Base-by-base conservation (phyloP, 2,329 filamentous ascomycete species). In the Talaromyces sp. region DNA sequence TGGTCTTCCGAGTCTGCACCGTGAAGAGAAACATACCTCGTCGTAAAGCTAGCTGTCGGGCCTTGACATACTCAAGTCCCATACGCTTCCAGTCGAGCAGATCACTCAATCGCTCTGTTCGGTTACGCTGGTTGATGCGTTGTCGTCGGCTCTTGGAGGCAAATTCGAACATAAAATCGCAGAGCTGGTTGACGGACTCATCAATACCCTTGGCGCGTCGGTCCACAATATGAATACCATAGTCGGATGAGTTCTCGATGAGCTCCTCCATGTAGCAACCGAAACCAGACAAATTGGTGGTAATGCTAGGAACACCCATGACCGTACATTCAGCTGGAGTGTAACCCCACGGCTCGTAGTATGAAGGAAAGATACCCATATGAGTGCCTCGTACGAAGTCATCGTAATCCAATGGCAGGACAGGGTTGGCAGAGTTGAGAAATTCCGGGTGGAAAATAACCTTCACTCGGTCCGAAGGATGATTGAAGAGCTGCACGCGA, bases 261-360 rank as follows among this genome's bases (percentile, higher is more conserved):
- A 98, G 81, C 78, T 98, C 95, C 77, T 99, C 95, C 95, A 99
- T 99, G 78, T 99, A 98, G 79, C 95, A 98, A 57, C 95, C 95
- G 72, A 99, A 99, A 21, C 95, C 95, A 6, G 95, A 98, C 50
- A 99, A 81, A 77, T 99, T 99, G 31, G 93, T 98, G 11, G 95
- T 98, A 78, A 99, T 97, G 77, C 92, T 96, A 48, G 95, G 95
- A 44, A 99, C 93, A 70, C 95, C 95, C 95, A 98, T 98, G 66
- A 98, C 95, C 0, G 95, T 98, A 78, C 95, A 99, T 77, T 98
- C 95, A 59, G 95, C 93, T 0, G 93, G 95, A 1, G 95, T 99
- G 79, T 99, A 99, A 52, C 95, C 95, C 95, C 95, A 99, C 8
- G 95, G 95, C 80, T 99, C 95, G 76, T 99, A 99, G 84, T 98